Evolutionary conservation across 805 yeast species (phyloP).

Genomic region (Tanozyma kutaoensis): DNA sequence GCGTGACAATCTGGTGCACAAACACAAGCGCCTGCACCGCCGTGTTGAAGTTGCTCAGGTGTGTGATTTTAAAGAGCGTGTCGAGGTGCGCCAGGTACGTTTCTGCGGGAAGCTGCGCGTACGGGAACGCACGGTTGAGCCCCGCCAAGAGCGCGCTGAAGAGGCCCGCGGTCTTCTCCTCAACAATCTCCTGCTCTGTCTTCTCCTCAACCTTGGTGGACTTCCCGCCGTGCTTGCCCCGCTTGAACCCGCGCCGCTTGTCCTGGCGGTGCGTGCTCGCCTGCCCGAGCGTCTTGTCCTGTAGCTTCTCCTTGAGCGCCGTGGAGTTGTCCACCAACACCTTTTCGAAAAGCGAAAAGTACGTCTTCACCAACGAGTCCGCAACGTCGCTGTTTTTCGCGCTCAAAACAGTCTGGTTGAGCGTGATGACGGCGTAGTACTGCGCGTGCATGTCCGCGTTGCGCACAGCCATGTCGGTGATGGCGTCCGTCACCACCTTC

Average conservation of each 20-base stretch:
- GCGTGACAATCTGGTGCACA: slow-evolving; percentile 63
- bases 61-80: slow-evolving; percentile 80
- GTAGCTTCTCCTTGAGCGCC: slow-evolving; percentile 25
- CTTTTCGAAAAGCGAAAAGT: slow-evolving; percentile 78
- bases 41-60: slow-evolving; percentile 87
- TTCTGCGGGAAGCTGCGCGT: slow-evolving; percentile 60
- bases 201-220: slow-evolving; percentile 52
- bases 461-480: slow-evolving; percentile 69
- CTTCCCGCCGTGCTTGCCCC: slow-evolving; percentile 81
- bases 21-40: slow-evolving; percentile 84
- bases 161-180: slow-evolving; percentile 74
- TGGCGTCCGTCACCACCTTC: slow-evolving; percentile 60
- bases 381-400: slow-evolving; percentile 71
- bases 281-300: slow-evolving; percentile 32
- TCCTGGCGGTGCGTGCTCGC: slow-evolving; percentile 43
- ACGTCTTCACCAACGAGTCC: slow-evolving; percentile 68
- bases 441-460: slow-evolving; percentile 76
- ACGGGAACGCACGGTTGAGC: slow-evolving; percentile 91
- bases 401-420: slow-evolving; percentile 86
- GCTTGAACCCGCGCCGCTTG: slow-evolving; percentile 56
- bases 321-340: slow-evolving; percentile 55
- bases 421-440: slow-evolving; percentile 76
- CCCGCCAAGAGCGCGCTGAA: slow-evolving; percentile 91
- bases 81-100: slow-evolving; percentile 67
- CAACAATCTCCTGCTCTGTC: slow-evolving; percentile 47